A percentile compares a stretch with the other conserved stretches of the same genome.
Conservation (phyloP, 2,329 filamentous ascomycete species). For the Zopfia rhizophila region DNA sequence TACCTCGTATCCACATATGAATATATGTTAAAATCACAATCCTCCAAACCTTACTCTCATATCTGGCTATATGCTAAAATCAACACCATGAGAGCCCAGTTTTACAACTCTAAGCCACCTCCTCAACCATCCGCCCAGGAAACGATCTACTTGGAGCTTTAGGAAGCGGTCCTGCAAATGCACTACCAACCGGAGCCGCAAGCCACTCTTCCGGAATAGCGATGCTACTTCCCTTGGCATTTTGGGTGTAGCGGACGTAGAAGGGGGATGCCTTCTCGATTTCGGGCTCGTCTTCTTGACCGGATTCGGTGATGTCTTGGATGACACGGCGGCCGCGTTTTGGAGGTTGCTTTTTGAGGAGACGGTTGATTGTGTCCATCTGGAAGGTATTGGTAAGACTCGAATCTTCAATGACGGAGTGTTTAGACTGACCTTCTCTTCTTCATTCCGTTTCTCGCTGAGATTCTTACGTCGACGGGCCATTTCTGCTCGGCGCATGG, state of each 20-base stretch:
- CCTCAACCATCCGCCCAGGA: slow-evolving; percentile 49
- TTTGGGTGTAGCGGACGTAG: slow-evolving; percentile 78
- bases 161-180: slow-evolving; percentile 60
- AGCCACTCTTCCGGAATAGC: slow-evolving; percentile 76
- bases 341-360: slow-evolving; percentile 85
- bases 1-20: too few relatives aligned
- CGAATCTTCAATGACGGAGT: not conserved
- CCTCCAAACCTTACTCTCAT: too few relatives aligned
- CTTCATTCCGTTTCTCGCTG: slow-evolving; percentile 80
- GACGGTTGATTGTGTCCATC: slow-evolving; percentile 93
- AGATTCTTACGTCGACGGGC: slow-evolving; percentile 77
- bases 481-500: slow-evolving; percentile 79
- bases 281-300: slow-evolving; percentile 57
- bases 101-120: too few relatives aligned
- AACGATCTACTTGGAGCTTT: slow-evolving; percentile 36
- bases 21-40: too few relatives aligned
- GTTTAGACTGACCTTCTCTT: slow-evolving; percentile 70
- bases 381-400: slow-evolving; percentile 48
- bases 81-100: too few relatives aligned
- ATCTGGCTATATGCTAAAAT: too few relatives aligned
- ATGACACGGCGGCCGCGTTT: slow-evolving; percentile 68
- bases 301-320: slow-evolving; percentile 59
- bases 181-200: slow-evolving; percentile 67
- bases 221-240: slow-evolving; percentile 67
- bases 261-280: slow-evolving; percentile 65